These are phyloP conservation scores for Casuarina cunninghamiana DNA, from an alignment of 306 rosid species.

Conservation along the genomic window DNA sequence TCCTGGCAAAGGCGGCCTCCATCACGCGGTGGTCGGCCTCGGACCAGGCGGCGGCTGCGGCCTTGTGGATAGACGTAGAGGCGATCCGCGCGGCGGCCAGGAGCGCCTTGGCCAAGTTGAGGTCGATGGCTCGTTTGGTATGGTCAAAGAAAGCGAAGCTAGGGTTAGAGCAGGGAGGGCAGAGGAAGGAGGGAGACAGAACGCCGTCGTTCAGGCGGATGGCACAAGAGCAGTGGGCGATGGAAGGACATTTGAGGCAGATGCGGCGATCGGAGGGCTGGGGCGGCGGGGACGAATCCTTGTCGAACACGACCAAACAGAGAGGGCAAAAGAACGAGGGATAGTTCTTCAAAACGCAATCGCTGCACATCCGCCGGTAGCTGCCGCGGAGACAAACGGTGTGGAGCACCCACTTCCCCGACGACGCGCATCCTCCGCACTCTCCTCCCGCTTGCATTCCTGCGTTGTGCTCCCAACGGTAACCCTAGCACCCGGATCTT, in stretches of 20 bases:
- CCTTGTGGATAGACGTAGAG: slow-evolving; percentile 42
- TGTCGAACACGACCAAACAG: slow-evolving; percentile 58
- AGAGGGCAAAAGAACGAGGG: slow-evolving; percentile 68
- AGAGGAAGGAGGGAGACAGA: slow-evolving; percentile 36
- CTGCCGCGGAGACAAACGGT: slow-evolving; percentile 37
- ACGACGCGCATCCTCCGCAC: slow-evolving; percentile 49
- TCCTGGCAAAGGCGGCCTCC: slow-evolving; percentile 58
- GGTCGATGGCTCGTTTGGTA: slow-evolving; percentile 17
- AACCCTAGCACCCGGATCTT: slow-evolving; percentile 5
- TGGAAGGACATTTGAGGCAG: slow-evolving; percentile 65
- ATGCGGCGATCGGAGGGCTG: slow-evolving; percentile 50
- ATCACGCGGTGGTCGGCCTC: slow-evolving; percentile 50
- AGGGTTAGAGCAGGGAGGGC: slow-evolving; percentile 56
- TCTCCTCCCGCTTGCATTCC: slow-evolving; percentile 17
- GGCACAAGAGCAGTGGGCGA: slow-evolving; percentile 59
- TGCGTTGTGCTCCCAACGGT: slow-evolving; percentile 7
- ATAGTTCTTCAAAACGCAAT: slow-evolving; percentile 65
- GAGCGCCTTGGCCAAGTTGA: slow-evolving; percentile 37
- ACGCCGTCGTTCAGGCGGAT: slow-evolving; percentile 9
- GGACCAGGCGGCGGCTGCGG: slow-evolving; percentile 39
- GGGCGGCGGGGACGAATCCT: slow-evolving; percentile 16
- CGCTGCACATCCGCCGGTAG: slow-evolving; percentile 54
- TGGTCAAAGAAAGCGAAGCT: slow-evolving; percentile 41
- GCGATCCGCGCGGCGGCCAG: slow-evolving; percentile 57
- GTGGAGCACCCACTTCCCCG: slow-evolving; percentile 41